These are phyloP conservation scores for Centaurea solstitialis DNA, from an alignment of 129 eudicot genomes.

Conservation along the genomic window DNA sequence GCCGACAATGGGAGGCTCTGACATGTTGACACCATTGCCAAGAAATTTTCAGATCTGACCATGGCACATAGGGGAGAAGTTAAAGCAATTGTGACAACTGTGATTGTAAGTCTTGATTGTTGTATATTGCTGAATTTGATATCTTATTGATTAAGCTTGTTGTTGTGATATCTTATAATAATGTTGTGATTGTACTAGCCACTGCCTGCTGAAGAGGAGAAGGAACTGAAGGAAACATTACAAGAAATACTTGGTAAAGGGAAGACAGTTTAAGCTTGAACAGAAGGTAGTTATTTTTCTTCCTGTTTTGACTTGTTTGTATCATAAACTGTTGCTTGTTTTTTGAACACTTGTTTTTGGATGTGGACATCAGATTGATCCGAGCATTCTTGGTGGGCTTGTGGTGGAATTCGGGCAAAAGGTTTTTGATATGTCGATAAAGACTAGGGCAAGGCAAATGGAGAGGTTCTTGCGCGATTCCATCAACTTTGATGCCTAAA, in stretches of 20 bases:
- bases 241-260: constrained; percentile 82
- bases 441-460: constrained; percentile 88
- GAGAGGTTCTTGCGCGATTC: constrained; percentile 90
- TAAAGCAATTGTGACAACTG: constrained; percentile 74
- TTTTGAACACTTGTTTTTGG: neutral
- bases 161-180: no score
- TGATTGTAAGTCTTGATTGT: constrained; percentile 66
- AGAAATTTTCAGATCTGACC: constrained; percentile 78
- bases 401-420: constrained; percentile 85
- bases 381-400: constrained; percentile 85
- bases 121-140: no score
- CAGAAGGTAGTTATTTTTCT: constrained; percentile 59
- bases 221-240: constrained; percentile 80
- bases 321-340: neutral
- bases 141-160: neutral
- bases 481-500: constrained; percentile 43
- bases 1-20: constrained; percentile 82
- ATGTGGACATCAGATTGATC: constrained; percentile 87
- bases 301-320: neutral
- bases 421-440: constrained; percentile 88
- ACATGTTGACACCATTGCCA: constrained; percentile 53
- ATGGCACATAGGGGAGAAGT: constrained; percentile 96
- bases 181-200: constrained; percentile 52
- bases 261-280: constrained; percentile 69
- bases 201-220: constrained; percentile 80